Conservation (phyloP, 148 eudicot genomes). For the Cornus suecica region DNA sequence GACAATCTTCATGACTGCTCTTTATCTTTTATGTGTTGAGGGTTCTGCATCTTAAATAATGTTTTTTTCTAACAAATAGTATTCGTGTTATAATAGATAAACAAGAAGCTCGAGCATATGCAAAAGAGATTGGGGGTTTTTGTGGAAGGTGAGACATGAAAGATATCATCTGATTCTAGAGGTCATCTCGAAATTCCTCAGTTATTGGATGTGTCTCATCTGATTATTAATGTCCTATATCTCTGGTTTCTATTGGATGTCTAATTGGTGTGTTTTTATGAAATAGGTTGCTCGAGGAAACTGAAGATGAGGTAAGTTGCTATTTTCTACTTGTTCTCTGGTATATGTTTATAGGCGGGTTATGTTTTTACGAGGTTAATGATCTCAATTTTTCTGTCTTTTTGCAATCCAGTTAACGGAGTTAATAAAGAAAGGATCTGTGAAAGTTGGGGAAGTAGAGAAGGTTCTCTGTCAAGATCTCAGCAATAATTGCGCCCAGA, state of each 20-base stretch:
- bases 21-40: background rate
- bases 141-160: conserved; percentile 78
- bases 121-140: conserved; percentile 83
- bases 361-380: background rate
- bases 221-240: background rate
- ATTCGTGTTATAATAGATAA: conserved; percentile 45
- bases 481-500: conserved; percentile 61
- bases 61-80: background rate
- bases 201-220: background rate
- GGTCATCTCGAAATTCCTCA: background rate
- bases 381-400: background rate
- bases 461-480: conserved; percentile 76
- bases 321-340: conserved; percentile 9
- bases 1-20: background rate
- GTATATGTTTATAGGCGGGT: background rate
- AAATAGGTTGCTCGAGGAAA: conserved; percentile 88
- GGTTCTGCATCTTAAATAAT: background rate
- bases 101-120: conserved; percentile 92
- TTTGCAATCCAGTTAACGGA: conserved; percentile 62
- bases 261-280: conserved; percentile 6
- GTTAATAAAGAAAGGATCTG: conserved; percentile 72
- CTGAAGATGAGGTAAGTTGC: conserved; percentile 82
- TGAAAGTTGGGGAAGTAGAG: conserved; percentile 69
- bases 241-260: background rate
- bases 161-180: background rate